phyloP scores from a whole-genome alignment of 306 rosid genomes.

The Datisca glomerata region DNA sequence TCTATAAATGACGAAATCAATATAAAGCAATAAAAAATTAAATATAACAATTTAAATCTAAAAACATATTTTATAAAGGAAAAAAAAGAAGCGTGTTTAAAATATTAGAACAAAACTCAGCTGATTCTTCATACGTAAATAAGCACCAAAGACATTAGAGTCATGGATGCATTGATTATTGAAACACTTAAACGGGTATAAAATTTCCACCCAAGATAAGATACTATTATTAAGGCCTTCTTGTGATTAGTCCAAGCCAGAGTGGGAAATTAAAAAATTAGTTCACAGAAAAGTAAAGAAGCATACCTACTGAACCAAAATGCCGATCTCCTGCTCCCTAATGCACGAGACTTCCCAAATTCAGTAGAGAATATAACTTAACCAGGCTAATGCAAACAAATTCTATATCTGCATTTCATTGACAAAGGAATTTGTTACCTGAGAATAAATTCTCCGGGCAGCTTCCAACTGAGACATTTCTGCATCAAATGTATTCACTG shows the following conservation, averaged over 20 bases:
- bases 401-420: neutral
- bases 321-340: constrained; percentile 75
- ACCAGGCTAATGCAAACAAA: neutral
- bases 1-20: too few species aligned
- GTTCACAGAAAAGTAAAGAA: neutral
- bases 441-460: constrained; percentile 71
- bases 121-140: too few species aligned
- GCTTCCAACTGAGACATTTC: constrained; percentile 95
- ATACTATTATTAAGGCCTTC: neutral
- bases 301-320: constrained; percentile 56
- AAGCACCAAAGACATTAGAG: neutral
- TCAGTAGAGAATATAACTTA: constrained; percentile 17
- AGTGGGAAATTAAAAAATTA: neutral
- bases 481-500: constrained; percentile 64
- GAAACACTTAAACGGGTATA: neutral
- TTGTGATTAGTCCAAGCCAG: neutral
- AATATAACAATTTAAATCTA: too few species aligned
- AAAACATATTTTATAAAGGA: too few species aligned
- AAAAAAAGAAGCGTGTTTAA: too few species aligned
- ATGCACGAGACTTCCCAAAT: constrained; percentile 17
- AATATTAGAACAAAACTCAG: too few species aligned
- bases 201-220: neutral
- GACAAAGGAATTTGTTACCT: constrained; percentile 27
- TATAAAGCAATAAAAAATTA: too few species aligned
- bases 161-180: neutral